Evolutionary conservation across 805 yeast genomes (phyloP).

Genomic region (Danielozyma ontarioensis): DNA sequence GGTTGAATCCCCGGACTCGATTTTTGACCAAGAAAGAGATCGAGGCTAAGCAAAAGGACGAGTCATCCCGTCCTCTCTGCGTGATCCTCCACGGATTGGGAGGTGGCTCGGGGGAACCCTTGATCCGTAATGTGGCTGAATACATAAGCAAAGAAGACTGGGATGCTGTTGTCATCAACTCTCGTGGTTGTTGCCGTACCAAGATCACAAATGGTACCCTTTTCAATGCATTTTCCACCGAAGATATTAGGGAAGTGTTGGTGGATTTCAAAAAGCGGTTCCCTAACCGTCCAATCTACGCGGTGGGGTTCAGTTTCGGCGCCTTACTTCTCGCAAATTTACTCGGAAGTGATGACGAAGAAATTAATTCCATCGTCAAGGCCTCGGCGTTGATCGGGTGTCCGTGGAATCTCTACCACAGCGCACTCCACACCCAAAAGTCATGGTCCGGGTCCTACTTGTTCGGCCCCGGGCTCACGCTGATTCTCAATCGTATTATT

Average conservation of each 20-base stretch:
- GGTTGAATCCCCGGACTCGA: slow-evolving; percentile 49
- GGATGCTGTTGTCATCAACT: slow-evolving; percentile 65
- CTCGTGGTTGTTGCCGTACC: slow-evolving; percentile 74
- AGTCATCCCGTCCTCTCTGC: slow-evolving; percentile 50
- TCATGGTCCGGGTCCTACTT: slow-evolving; percentile 31
- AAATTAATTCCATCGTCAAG: slow-evolving; percentile 26
- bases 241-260: slow-evolving; percentile 58
- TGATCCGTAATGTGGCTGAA: slow-evolving; percentile 56
- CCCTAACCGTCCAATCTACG: slow-evolving; percentile 59
- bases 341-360: slow-evolving; percentile 53
- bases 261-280: slow-evolving; percentile 43
- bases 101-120: slow-evolving; percentile 81
- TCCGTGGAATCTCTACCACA: slow-evolving; percentile 69
- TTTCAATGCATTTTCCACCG: slow-evolving; percentile 68
- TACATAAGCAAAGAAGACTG: slow-evolving; percentile 38
- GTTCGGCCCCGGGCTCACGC: slow-evolving; percentile 28
- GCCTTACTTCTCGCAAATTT: slow-evolving; percentile 68
- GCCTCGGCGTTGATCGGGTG: slow-evolving; percentile 57
- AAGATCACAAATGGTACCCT: slow-evolving; percentile 62
- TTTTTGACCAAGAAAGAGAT: slow-evolving; percentile 46
- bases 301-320: slow-evolving; percentile 81
- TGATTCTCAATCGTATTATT: slow-evolving; percentile 26
- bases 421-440: slow-evolving; percentile 38
- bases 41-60: slow-evolving; percentile 12
- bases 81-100: slow-evolving; percentile 72